A percentile compares a stretch with the other conserved stretches of the same genome.
Evolutionary conservation across 2,329 filamentous ascomycete genomes (phyloP).

Genomic region (Hypomyces rosellus): DNA sequence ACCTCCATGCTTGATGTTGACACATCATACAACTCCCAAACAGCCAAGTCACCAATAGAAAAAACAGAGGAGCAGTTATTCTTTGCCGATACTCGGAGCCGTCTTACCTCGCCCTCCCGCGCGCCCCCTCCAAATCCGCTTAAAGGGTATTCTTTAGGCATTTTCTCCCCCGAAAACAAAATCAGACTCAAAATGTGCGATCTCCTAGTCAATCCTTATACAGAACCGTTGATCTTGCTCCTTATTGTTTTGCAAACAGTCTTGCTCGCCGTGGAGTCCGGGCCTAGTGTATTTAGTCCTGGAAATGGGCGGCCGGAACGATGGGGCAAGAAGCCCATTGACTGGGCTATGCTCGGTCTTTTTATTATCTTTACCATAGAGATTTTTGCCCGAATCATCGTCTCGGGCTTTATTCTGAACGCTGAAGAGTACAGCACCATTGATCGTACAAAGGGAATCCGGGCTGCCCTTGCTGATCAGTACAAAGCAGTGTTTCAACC

Average conservation of each 20-base stretch:
- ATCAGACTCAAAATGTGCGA: conserved; percentile 73
- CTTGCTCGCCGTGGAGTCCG: conserved; percentile 79
- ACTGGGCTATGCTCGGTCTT: conserved; percentile 74
- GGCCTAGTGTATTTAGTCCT: conserved; percentile 59
- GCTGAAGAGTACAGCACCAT: conserved; percentile 88
- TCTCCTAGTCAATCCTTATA: conserved; percentile 76
- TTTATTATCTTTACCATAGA: conserved; percentile 90
- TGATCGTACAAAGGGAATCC: conserved; percentile 68
- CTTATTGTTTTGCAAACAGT: conserved; percentile 85
- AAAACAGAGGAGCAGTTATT: conserved; percentile 29
- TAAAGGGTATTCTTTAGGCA: conserved; percentile 75
- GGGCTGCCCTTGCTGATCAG: conserved; percentile 67
- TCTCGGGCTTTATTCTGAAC: conserved; percentile 90
- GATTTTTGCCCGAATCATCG: conserved; percentile 73
- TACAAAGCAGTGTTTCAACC: conserved; percentile 76
- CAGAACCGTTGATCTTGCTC: conserved; percentile 78
- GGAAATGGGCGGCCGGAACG: conserved; percentile 52
- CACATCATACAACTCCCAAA: conserved; percentile 47
- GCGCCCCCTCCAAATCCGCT: conserved; percentile 59
- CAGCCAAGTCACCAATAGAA: conserved; percentile 38
- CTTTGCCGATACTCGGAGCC: neutral
- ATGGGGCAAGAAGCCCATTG: conserved; percentile 65
- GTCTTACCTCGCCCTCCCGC: conserved; percentile 13
- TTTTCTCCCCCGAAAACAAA: conserved; percentile 73
- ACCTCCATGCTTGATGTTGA: conserved; percentile 34